Evolutionary conservation across 441 rosid genomes (phyloP).

Genomic region (Melastoma candidum): DNA sequence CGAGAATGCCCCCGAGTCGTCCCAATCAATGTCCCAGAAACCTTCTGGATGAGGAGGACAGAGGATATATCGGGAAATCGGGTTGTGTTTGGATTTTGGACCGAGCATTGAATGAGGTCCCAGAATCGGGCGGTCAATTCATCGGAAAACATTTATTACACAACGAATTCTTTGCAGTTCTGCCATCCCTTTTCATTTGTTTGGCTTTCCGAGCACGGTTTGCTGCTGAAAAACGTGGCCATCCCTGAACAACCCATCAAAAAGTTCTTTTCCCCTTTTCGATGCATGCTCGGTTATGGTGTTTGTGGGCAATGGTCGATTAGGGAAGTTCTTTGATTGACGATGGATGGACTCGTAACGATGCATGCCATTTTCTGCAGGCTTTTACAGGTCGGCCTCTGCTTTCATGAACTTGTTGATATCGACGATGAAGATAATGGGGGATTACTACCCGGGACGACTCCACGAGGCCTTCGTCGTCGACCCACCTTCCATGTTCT

Average conservation of each 20-base stretch:
- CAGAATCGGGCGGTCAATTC: slow-evolving; percentile 18
- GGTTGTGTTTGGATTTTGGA: neutral
- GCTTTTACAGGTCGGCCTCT: slow-evolving; percentile 90
- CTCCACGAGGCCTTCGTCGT: slow-evolving; percentile 77
- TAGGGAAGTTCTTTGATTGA: too few species aligned
- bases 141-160: too few species aligned
- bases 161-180: too few species aligned
- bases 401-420: slow-evolving; percentile 68
- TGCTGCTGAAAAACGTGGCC: too few species aligned
- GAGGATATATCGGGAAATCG: slow-evolving; percentile 48
- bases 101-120: slow-evolving; percentile 1
- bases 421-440: slow-evolving; percentile 67
- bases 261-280: too few species aligned
- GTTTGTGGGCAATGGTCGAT: too few species aligned
- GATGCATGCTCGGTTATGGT: too few species aligned
- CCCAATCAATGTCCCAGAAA: slow-evolving; percentile 7
- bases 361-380: slow-evolving; percentile 26
- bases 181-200: too few species aligned
- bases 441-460: slow-evolving; percentile 73
- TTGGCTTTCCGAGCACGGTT: too few species aligned
- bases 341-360: too few species aligned
- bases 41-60: slow-evolving; percentile 8
- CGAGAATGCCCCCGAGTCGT: slow-evolving; percentile 18
- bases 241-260: too few species aligned
- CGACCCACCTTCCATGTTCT: slow-evolving; percentile 85